Base-by-base conservation (phyloP, 768 basidiomycete species). In the Hypholoma fasciculare region DNA sequence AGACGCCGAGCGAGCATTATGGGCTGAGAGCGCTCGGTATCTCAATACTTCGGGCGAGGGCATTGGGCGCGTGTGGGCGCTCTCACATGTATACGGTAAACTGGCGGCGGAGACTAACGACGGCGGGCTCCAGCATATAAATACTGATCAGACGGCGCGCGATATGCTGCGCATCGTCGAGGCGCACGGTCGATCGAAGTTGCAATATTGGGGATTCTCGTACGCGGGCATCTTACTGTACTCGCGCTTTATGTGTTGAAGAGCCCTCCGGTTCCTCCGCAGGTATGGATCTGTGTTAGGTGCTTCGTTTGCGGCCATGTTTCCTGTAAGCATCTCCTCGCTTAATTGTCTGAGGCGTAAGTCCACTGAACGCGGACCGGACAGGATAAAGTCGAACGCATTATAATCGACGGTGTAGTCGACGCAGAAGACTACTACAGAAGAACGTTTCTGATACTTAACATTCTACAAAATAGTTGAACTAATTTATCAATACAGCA, bases 391-490 rank as follows among this genome's bases (percentile, higher is more conserved):
- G 60, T 58, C 30, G 58, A 73, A 50, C 71, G 76, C 11, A 9
- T 78, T 16, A 64, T 76, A 7, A 68, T 78, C 19, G 78, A 79
- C 47, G 76, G 76, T 23, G 77, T 78, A 14, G 69, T 72, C 19
- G 77, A 78, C 43, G 63, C 73, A 1, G 73, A 77, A 30, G 64
- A 77, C 48, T 78, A 77, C 55, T 80, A 74, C 53, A 60, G 69
- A 12, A 68, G 78, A 76, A 56, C 39, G 72, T 53, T 6, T 20
- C 26, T 34, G 16, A 1, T 4, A 17, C 38, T 56, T 11, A 0
- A 23, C 16, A 13, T 44, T 17, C 16, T 26, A 12, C 37, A 3
- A 13, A 34, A 17, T 12, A 47, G 49, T 27, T 17, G 19, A n/a
- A 17, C 20, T 16, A 19, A 54, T 5, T 4, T 12, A 9, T 12